Evolutionary conservation across 805 yeast species (phyloP), one percentile per base, ranked within the genome.

Genomic region (Ogataea parapolymorpha): DNA sequence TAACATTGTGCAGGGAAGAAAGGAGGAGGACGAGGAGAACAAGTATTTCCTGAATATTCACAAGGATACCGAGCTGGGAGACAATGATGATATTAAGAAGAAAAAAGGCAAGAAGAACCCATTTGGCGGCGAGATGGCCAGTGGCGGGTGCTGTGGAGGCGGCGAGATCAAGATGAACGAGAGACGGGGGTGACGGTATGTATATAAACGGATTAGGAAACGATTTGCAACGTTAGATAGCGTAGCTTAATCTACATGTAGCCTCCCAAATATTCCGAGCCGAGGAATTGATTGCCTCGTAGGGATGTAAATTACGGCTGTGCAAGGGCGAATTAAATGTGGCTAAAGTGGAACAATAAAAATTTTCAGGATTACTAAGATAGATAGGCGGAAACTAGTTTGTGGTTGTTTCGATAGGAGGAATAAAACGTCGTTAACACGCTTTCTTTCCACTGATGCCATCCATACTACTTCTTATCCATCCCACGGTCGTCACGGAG

Each of bases 1-100:
- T 44, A 91, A 91, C 61, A 71, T 91, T n/a, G 97, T 91, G 3
- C 99, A 91, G 65, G 98, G 95, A 6, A 68, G 65, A 46, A 72
- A 65, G 51, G 61, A 67, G 3, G 45, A 45, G 15, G 58, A 55
- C 2, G 67, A 67, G 13, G 20, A 29, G 12, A 75, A 70, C 3
- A 72, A 66, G 35, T 77, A 71, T 55, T 62, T 65, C 37, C 70
- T 91, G 54, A 82, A 82, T 50, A 80, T 91, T 51, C 96, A 88
- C 58, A 65, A 77, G 35, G 78, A 83, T 35, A 85, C 95, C 0
- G 98, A 91, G 63, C 68, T 91, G 38, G 98, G 97, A 14, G 96
- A 89, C 58, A 91, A 91, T 60, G 95, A 89, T 26, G 72, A 79
- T 33, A 74, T 86, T 51, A 85, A 82, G 59, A 74, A 67, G 47